Base-by-base conservation (phyloP, 306 rosid genomes). In the Vicia sativa region DNA sequence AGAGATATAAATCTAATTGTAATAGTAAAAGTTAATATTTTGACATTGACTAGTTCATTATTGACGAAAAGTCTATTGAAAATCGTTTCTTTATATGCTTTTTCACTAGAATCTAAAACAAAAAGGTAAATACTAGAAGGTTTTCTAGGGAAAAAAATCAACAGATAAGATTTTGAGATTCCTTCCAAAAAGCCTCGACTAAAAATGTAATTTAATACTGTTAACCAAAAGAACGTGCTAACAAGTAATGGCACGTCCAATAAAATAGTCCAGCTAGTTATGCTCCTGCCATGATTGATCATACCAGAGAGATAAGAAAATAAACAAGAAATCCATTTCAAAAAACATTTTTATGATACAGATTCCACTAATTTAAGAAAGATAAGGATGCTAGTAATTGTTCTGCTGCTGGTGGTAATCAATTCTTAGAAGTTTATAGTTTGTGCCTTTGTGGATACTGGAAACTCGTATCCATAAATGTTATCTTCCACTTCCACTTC, bases 281-380 rank as follows among this genome's bases (percentile, higher is more conserved):
- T 44, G 61, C 65, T 42, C 29, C 62, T 52, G 53, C 48, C 35
- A 8, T 41, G 34, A 23, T 48, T 72, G 65, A 37, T 61, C 78
- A 67, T 44, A 62, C 10, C 18, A 39, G 28, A 35, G 70, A 39
- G 70, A 67, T 56, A 62, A 67, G 12, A 55, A 68, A 65, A 21
- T 16, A 65, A 41, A 42, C 13, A 18, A 46, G 43, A 31, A 14
- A 44, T 57, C 75, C 72, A 39, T 68, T 73, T 34, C 77, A 79
- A 61, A 78, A 79, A 71, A 26, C 39, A 62, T 62, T 31, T 35
- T 61, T 62, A 4, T 48, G 89, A 86, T 67, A 39, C 89, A 38
- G 88, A 95, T 13, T 95, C 84, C 80, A 63, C 43, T 62, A 84
- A 85, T 72, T 90, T 93, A 73, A 85, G n/a, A 80, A 74, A 78